Percentiles rank a stretch among this genome's conserved stretches.
Evolutionary conservation across 805 yeast genomes (phyloP).

Genomic region (Candida namnaoensis): DNA sequence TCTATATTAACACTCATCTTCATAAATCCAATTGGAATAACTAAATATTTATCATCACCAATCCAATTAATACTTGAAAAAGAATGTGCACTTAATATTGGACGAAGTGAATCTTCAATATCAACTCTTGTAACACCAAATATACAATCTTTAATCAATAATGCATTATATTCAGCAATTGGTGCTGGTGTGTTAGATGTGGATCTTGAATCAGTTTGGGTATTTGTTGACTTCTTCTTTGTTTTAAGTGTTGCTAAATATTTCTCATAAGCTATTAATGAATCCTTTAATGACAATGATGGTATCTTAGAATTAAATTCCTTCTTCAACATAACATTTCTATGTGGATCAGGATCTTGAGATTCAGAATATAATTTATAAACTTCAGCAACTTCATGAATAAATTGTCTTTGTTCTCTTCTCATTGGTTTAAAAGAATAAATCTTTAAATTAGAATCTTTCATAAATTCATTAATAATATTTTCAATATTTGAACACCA

Average conservation of each 20-base stretch:
- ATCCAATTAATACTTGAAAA: slow-evolving; percentile 19
- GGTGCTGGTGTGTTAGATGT: no score
- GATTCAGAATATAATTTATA: slow-evolving; percentile 59
- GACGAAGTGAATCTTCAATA: slow-evolving; percentile 24
- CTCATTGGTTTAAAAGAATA: slow-evolving; percentile 71
- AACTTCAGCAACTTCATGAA: slow-evolving; percentile 57
- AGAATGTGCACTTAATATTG: slow-evolving; percentile 10
- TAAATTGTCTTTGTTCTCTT: slow-evolving; percentile 55
- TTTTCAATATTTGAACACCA: slow-evolving; percentile 68
- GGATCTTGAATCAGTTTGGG: no score
- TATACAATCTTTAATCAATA: slow-evolving; percentile 42
- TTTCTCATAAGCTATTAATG: slow-evolving; percentile 25
- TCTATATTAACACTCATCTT: slow-evolving; percentile 30
- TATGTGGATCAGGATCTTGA: slow-evolving; percentile 74
- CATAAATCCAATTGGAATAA: slow-evolving; percentile 26
- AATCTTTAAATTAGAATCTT: slow-evolving; percentile 25
- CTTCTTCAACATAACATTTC: slow-evolving; percentile 58
- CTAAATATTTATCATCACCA: slow-evolving; percentile 30
- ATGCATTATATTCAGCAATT: slow-evolving; percentile 36
- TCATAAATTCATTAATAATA: slow-evolving; percentile 39
- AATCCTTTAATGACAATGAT: slow-evolving; percentile 34
- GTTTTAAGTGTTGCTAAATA: slow-evolving; percentile 8
- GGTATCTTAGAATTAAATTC: slow-evolving; percentile 29
- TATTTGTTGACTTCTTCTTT: slow-evolving; percentile 12
- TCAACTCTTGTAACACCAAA: slow-evolving; percentile 43